Evolutionary conservation across 331 rosid species (phyloP), one percentile per base, ranked within the genome.

Genomic region (Telfairia occidentalis): DNA sequence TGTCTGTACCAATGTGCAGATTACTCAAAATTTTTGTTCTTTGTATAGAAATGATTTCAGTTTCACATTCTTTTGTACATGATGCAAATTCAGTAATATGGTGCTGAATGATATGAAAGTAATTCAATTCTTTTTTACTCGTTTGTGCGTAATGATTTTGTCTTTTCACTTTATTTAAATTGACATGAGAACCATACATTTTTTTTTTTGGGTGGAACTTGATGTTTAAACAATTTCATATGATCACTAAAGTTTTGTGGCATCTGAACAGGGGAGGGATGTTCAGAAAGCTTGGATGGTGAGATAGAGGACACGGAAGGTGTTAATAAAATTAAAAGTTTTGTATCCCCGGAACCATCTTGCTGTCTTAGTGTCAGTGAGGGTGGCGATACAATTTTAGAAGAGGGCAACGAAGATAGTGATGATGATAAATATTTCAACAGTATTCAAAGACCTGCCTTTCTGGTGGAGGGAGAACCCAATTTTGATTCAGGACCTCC

Each of bases 401-500:
- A 83, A 78, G 81, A 88, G 72, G 54, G 35, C 78, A 73, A 54
- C 30, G 88, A 84, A 73, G 90, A 86, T 48, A 84, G 80, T 78
- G 96, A 84, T 38, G 89, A 88, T 65, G 97, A 91, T 6, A 92
- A 85, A 71, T 92, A 89, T 66, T 87, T 84, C 81, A 78, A 81
- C 74, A 88, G 89, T 89, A 89, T 94, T 73, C 96, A 88, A 80
- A 88, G 88, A 82, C 96, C 96, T 46, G 97, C 96, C 60, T 90
- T 94, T 88, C 12, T 49, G 40, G 96, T 94, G 3, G 85, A 86
- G 28, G 98, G 98, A 78, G 93, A 91, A 76, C 98, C 98, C 34
- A 57, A 90, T 84, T 91, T 91, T 67, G 96, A 91, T 63, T 86
- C 88, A 32, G 98, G 97, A 71, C 90, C 98, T 35, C 97, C 98